These are phyloP conservation scores for Bolboschoenus planiculmis DNA, from an alignment of 176 grass and related monocot species.

Conservation along the genomic window DNA sequence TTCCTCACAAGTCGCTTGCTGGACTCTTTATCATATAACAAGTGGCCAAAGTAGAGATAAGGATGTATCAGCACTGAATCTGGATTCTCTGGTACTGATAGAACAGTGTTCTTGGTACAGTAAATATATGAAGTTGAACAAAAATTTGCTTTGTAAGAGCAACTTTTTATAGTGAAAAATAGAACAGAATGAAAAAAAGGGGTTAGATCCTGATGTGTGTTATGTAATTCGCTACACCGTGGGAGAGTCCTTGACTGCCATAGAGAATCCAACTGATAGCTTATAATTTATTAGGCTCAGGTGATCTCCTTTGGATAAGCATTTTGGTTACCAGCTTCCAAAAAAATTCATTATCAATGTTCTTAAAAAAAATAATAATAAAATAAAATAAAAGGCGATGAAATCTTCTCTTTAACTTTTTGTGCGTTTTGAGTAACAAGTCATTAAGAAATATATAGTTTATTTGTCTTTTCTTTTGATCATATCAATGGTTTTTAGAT, in stretches of 20 bases:
- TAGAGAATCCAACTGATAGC: neutral
- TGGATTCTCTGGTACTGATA: neutral
- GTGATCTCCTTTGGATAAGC: slow-evolving; percentile 21
- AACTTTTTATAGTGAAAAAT: neutral
- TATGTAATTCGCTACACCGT: neutral
- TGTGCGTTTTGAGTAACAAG: neutral
- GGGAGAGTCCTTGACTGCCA: neutral
- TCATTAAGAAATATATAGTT: neutral
- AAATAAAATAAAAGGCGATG: neutral
- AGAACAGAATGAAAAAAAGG: neutral
- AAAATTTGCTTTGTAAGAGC: neutral
- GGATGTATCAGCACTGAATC: neutral
- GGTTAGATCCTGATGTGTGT: no score
- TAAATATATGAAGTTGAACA: neutral
- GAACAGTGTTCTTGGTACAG: neutral
- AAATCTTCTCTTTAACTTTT: neutral
- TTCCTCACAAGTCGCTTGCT: neutral
- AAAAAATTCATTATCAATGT: slow-evolving; percentile 11
- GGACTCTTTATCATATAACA: neutral
- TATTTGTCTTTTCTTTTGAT: neutral
- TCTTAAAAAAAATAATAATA: neutral
- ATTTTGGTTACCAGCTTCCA: neutral
- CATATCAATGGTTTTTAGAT: neutral
- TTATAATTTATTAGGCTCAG: slow-evolving; percentile 1
- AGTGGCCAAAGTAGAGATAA: slow-evolving; percentile 6